Conservation (phyloP, 164 flowering plant species). For the Aristolochia contorta region DNA sequence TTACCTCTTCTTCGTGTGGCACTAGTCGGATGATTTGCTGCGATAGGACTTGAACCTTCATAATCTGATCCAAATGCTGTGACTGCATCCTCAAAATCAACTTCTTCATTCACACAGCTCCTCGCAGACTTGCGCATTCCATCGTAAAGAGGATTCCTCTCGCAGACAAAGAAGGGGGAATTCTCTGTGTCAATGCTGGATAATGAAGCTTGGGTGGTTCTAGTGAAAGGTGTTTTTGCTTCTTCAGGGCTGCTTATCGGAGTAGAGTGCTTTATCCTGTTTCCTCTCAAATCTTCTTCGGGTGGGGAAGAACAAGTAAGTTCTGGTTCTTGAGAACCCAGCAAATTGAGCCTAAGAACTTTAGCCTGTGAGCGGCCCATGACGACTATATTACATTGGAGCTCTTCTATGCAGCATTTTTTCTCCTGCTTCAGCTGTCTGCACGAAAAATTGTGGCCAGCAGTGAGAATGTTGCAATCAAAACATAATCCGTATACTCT, state of each 20-base stretch:
- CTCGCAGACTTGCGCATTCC: slow-evolving; percentile 21
- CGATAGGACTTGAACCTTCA: slow-evolving; percentile 21
- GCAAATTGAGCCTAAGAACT: slow-evolving; percentile 72
- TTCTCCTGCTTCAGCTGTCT: slow-evolving; percentile 74
- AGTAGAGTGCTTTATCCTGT: slow-evolving; percentile 53
- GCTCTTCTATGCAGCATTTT: slow-evolving; percentile 73
- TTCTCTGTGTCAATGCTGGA: slow-evolving; percentile 29
- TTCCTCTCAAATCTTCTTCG: slow-evolving; percentile 19
- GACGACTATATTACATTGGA: slow-evolving; percentile 74
- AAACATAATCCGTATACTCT: no score
- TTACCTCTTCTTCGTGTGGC: slow-evolving; percentile 7
- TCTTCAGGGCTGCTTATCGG: slow-evolving; percentile 89
- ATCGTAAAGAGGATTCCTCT: slow-evolving; percentile 63
- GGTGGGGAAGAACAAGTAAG: slow-evolving; percentile 37
- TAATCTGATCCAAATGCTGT: slow-evolving; percentile 10
- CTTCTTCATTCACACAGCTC: slow-evolving; percentile 9
- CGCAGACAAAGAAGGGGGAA: slow-evolving; percentile 41
- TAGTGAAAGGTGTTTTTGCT: slow-evolving; percentile 31
- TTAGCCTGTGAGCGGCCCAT: slow-evolving; percentile 73
- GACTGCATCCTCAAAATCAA: slow-evolving; percentile 12
- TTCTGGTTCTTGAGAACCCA: slow-evolving; percentile 30
- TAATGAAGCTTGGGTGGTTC: slow-evolving; percentile 31
- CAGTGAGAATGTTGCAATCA: no score
- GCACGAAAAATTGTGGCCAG: no score
- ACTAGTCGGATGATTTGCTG: slow-evolving; percentile 6